A percentile compares a stretch with the other conserved stretches of the same genome.
These are phyloP conservation scores for Triangularia setosa DNA, from an alignment of 2,329 filamentous ascomycete genomes.

Conservation along the genomic window DNA sequence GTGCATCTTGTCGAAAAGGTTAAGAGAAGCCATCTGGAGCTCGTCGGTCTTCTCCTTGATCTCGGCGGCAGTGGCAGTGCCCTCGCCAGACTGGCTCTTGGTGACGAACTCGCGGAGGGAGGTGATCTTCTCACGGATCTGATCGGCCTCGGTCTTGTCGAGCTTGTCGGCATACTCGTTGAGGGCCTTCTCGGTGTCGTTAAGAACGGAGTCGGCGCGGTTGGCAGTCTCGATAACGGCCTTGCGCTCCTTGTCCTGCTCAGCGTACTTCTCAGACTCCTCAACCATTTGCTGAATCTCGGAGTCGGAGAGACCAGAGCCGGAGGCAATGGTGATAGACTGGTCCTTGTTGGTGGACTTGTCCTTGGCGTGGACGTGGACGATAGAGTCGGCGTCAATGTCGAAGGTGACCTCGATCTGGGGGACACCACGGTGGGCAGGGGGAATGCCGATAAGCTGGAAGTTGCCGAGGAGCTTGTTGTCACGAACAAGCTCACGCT, in stretches of 20 bases:
- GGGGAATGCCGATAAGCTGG: conserved; percentile 96
- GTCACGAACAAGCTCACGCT: conserved; percentile 97
- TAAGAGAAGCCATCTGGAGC: conserved; percentile 91
- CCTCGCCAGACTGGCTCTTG: conserved; percentile 93
- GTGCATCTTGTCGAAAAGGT: conserved; percentile 99
- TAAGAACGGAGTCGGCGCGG: conserved; percentile 91
- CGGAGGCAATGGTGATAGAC: conserved; percentile 97
- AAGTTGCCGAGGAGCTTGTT: conserved; percentile 99
- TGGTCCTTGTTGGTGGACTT: conserved; percentile 99
- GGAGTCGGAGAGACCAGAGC: conserved; percentile 88
- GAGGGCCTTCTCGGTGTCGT: conserved; percentile 96
- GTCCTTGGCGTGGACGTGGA: conserved; percentile 97
- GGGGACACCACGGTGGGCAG: conserved; percentile 91
- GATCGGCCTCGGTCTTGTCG: conserved; percentile 91
- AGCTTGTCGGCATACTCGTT: conserved; percentile 95
- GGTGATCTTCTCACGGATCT: conserved; percentile 90
- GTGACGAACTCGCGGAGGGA: conserved; percentile 82
- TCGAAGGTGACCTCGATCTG: conserved; percentile 98
- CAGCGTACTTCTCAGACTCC: conserved; percentile 95
- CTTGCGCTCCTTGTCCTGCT: conserved; percentile 96
- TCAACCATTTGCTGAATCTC: conserved; percentile 98
- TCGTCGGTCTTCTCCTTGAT: conserved; percentile 99
- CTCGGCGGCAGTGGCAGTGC: conserved; percentile 77
- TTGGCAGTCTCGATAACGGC: conserved; percentile 92
- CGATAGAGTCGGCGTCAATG: conserved; percentile 96